Base-by-base conservation (phyloP, 306 rosid genomes). In the Medicago ruthenica region DNA sequence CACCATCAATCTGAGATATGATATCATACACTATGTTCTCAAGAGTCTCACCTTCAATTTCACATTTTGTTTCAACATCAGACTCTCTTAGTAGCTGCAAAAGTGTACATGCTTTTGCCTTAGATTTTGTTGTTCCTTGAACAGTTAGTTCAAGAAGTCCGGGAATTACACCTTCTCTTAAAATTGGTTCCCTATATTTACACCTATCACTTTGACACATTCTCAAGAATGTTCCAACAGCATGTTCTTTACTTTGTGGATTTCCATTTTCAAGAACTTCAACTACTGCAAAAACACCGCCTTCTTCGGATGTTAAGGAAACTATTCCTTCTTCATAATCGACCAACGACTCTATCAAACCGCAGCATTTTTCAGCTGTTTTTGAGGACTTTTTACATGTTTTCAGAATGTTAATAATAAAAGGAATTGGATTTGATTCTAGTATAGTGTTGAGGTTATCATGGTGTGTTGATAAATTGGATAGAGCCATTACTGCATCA, bases 91-190 rank as follows among this genome's bases (percentile, higher is more conserved):
- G 85, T 48, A 91, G 63, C 70, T 84, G 83, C 84, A 94, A 44
- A 17, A 91, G 95, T 14, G 67, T 76, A 14, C 84, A 86, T 40
- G 97, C 91, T 71, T 91, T 94, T 68, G 86, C 59, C 86, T 86
- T 92, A 55, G 97, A 87, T 82, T 87, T 89, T 0, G 87, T 85
- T 20, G 97, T 87, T 57, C 98, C 98, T 83, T 94, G 98, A 68
- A 91, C 98, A 2, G 98, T 91, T 14, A 94, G 89, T 84, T 94
- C 98, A 34, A 94, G 96, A 73, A 94, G 98, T 48, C 98, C 96
- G 1, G 98, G 98, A 69, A 94, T 94, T 4, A 94, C 98, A 6
- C 97, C 97, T 76, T 94, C 98, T 61, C 86, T 84, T 6, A 94
- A 91, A 63, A 94, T 88, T 1, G 97, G 90, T 72, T 91, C 98